Evolutionary conservation across 306 rosid species (phyloP).

Genomic region (Quercus cerris): DNA sequence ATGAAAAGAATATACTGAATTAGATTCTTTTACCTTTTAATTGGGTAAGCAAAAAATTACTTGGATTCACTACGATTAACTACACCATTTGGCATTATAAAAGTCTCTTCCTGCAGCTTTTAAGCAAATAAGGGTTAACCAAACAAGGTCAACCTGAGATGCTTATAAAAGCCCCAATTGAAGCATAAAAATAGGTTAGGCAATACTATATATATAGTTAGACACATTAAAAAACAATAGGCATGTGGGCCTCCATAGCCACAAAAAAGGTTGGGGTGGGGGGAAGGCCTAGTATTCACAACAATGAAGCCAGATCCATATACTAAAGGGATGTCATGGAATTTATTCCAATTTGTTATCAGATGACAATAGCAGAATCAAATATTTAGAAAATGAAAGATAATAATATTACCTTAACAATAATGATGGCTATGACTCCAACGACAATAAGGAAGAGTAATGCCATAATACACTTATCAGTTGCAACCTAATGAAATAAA

Average conservation of each 20-base stretch:
- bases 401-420: slow-evolving; percentile 64
- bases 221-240: not conserved
- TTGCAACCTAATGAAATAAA: slow-evolving; percentile 61
- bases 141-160: too few species aligned
- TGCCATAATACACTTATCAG: slow-evolving; percentile 90
- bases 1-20: not conserved
- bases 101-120: not conserved
- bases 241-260: not conserved
- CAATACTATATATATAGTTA: not conserved
- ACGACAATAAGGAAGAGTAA: slow-evolving; percentile 71
- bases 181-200: not conserved
- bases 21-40: too few species aligned
- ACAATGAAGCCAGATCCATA: not conserved
- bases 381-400: not conserved
- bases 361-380: not conserved
- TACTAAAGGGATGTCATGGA: not conserved
- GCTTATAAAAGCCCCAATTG: not conserved
- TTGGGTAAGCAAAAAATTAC: not conserved
- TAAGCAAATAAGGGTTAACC: not conserved
- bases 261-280: not conserved
- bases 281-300: too few species aligned
- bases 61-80: not conserved
- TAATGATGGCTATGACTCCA: slow-evolving; percentile 81
- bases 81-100: not conserved
- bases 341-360: not conserved